Evolutionary conservation across 306 rosid genomes (phyloP), one percentile per base, ranked within the genome.

Genomic region (Casuarina cunninghamiana): DNA sequence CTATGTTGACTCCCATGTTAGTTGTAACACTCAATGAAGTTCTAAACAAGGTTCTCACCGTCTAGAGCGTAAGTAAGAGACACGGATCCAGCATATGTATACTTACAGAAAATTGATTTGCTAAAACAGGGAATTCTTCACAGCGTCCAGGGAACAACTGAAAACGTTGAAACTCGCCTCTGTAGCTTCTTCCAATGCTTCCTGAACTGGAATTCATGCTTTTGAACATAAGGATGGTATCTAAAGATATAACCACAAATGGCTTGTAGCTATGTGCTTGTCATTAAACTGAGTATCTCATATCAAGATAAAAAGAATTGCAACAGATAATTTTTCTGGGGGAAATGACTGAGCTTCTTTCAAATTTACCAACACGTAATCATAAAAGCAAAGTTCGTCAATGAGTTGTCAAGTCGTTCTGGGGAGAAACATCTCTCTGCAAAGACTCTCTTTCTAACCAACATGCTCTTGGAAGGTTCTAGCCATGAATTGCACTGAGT

Each of bases 101-200:
- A 83, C 96, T 86, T 79, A 94, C 98, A 76, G 98, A 90, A 88
- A 94, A 92, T 71, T 94, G 97, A 86, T 94, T 90, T 58, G 97
- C 97, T 77, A 94, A 84, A 86, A 92, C 83, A 32, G 98, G 93
- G 73, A 86, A 90, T 45, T 92, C 98, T 83, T 94, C 90, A 54
- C 95, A 92, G 49, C 15, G 57, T 75, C 75, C 74, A 10, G 98
- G 94, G 82, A 88, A 89, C 57, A 94, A 81, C 77, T 94, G 97
- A 94, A 88, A 94, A 48, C 96, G 93, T 86, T 94, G 97, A 86
- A 94, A 94, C 69, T 90, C 92, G 54, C 98, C 98, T 83, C 70
- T 83, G 72, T 81, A 89, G 84, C 93, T 87, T 88, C 97, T 90
- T 55, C 97, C 98, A 42, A 94, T 94, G 90, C 95, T 92, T 90